phyloP scores from a whole-genome alignment of 2,329 filamentous ascomycete species.

The Colletotrichum abscissum region DNA sequence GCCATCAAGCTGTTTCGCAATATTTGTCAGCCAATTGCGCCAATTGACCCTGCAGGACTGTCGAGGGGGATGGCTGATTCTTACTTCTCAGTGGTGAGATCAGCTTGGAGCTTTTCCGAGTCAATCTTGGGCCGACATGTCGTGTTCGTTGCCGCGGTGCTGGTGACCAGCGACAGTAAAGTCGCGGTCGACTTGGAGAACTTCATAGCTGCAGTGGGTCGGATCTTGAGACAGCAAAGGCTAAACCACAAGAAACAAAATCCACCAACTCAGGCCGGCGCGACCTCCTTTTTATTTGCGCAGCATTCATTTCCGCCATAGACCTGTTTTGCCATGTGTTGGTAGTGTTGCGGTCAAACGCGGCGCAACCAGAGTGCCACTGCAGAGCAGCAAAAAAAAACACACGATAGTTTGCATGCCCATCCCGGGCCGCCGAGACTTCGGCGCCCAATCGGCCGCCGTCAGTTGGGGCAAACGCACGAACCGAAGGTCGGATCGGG shows the following conservation, averaged over 20 bases:
- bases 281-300: neutral
- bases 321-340: neutral
- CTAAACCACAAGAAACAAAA: too few relatives aligned
- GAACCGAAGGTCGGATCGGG: conserved; percentile 29
- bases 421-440: conserved; percentile 27
- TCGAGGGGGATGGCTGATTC: too few relatives aligned
- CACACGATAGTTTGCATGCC: conserved; percentile 19
- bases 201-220: conserved; percentile 27
- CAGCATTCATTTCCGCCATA: neutral
- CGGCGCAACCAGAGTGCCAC: neutral
- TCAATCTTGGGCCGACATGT: conserved; percentile 35
- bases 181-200: conserved; percentile 21
- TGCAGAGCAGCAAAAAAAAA: neutral
- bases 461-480: neutral
- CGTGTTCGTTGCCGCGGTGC: conserved; percentile 9
- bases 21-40: conserved; percentile 8
- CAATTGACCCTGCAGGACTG: neutral
- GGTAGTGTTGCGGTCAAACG: neutral
- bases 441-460: conserved; percentile 18
- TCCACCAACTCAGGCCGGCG: too few relatives aligned
- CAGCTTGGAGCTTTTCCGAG: conserved; percentile 34
- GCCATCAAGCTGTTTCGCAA: conserved; percentile 50
- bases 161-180: conserved; percentile 31
- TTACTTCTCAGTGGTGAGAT: conserved; percentile 35
- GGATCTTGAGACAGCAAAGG: neutral